Evolutionary conservation across 371 early-diverging fungal genomes (phyloP), one percentile per base, ranked within the genome.

Genomic region (Lichtheimia ornata): DNA sequence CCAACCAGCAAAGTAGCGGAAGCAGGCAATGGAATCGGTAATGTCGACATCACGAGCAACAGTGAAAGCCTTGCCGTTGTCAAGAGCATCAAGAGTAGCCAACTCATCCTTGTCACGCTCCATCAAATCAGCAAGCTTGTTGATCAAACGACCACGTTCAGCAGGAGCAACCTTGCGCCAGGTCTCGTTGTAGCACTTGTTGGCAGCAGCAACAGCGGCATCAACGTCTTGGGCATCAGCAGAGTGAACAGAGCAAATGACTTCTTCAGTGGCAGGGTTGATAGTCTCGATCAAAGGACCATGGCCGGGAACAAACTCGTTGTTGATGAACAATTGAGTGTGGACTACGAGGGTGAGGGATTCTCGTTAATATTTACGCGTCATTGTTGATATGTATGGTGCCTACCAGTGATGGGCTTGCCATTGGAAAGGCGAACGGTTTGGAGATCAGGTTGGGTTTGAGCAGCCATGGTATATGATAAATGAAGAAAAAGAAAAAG

Each of bases 31-130:
- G 12, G 86, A 74, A 47, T 77, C 82, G 0, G 78, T 77, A 4
- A 90, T 78, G 67, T 95, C 95, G 4, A 75, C 79, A 63, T 82
- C 83, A 51, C 74, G 69, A 51, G 90, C 86, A 53, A 85, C 76
- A n/a, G 58, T 57, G 53, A 91, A 76, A 1, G 93, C 79, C 71
- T 96, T 96, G 17, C 97, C 97, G 25, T 89, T 92, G 69, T 94
- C 91, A 27, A 87, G 66, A 47, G 93, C 89, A 71, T 96, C 97
- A 35, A 95, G 70, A 4, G 76, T 76, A 40, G 95, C 95, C 35
- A 96, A 65, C 11, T 83, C 78, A n/a, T 83, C 82, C 28, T 74
- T 72, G 69, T 92, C 83, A 30, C 83, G 74, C 61, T 93, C 91
- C 56, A 96, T 82, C 12, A 88, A 74, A 35, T 87, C 82, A 9